Conservation (phyloP, 257 asterid species). For the Solanum rostratum region DNA sequence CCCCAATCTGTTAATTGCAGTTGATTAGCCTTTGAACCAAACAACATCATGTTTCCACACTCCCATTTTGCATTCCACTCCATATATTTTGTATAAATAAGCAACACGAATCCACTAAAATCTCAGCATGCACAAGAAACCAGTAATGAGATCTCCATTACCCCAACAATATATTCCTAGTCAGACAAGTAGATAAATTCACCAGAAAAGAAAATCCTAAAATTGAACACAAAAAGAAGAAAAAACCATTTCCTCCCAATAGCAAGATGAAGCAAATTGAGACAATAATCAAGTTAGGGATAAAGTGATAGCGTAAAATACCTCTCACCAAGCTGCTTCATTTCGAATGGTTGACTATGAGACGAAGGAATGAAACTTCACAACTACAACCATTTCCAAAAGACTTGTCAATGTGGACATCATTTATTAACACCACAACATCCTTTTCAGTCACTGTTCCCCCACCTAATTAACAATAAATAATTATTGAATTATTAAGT, state of each 20-base stretch:
- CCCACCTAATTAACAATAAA: not conserved
- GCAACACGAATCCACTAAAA: slow-evolving; percentile 11
- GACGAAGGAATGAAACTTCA: not conserved
- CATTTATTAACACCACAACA: not conserved
- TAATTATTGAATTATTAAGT: not conserved
- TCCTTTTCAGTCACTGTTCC: not conserved
- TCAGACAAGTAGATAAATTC: not conserved
- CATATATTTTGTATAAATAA: slow-evolving; percentile 31
- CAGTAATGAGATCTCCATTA: slow-evolving; percentile 9
- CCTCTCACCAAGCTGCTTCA: slow-evolving; percentile 5
- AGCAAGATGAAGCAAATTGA: not conserved
- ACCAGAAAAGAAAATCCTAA: not conserved
- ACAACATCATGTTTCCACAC: slow-evolving; percentile 40
- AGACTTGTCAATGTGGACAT: not conserved
- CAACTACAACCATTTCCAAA: not conserved
- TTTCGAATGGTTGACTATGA: slow-evolving; percentile 13
- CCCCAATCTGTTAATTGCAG: slow-evolving; percentile 58
- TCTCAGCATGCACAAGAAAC: slow-evolving; percentile 15
- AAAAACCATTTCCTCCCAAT: not conserved
- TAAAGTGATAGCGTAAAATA: not conserved
- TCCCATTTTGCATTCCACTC: slow-evolving; percentile 72
- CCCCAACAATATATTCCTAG: not conserved
- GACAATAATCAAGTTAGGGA: slow-evolving; percentile 17
- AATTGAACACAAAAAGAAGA: not conserved
- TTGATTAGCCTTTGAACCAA: slow-evolving; percentile 39